Conservation (phyloP, 768 basidiomycete species). For the Fomitopsis pulvina region DNA sequence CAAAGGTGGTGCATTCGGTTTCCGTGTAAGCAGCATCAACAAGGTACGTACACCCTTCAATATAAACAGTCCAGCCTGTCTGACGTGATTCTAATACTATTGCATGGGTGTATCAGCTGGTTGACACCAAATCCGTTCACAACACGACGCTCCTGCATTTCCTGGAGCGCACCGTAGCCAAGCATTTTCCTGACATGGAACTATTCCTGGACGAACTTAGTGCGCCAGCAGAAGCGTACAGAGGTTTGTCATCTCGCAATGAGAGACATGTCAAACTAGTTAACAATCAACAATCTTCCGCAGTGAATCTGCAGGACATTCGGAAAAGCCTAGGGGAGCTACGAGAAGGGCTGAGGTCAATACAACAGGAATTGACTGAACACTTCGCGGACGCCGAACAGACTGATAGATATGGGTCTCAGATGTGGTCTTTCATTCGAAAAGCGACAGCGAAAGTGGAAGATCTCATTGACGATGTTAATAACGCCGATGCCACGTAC, state of each 20-base stretch:
- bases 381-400: slow-evolving; percentile 70
- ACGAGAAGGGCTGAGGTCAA: slow-evolving; percentile 67
- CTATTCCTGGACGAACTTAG: slow-evolving; percentile 83
- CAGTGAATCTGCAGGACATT: slow-evolving; percentile 84
- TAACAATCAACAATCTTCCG: neutral
- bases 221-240: slow-evolving; percentile 87
- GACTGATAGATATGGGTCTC: slow-evolving; percentile 74
- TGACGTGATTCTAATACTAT: neutral
- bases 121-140: slow-evolving; percentile 94
- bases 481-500: slow-evolving; percentile 77
- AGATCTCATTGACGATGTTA: slow-evolving; percentile 82
- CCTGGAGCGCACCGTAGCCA: slow-evolving; percentile 80
- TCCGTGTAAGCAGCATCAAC: slow-evolving; percentile 96
- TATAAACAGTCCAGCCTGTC: neutral
- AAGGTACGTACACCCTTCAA: slow-evolving; percentile 55
- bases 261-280: no score
- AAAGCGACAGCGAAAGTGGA: slow-evolving; percentile 71
- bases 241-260: slow-evolving; percentile 48
- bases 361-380: slow-evolving; percentile 73
- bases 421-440: slow-evolving; percentile 88
- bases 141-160: slow-evolving; percentile 95
- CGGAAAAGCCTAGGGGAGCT: slow-evolving; percentile 70
- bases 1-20: slow-evolving; percentile 96
- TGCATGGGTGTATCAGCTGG: slow-evolving; percentile 76
- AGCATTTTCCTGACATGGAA: slow-evolving; percentile 84